phyloP scores from a whole-genome alignment of 805 yeast species.

The Candida jianshihensis region DNA sequence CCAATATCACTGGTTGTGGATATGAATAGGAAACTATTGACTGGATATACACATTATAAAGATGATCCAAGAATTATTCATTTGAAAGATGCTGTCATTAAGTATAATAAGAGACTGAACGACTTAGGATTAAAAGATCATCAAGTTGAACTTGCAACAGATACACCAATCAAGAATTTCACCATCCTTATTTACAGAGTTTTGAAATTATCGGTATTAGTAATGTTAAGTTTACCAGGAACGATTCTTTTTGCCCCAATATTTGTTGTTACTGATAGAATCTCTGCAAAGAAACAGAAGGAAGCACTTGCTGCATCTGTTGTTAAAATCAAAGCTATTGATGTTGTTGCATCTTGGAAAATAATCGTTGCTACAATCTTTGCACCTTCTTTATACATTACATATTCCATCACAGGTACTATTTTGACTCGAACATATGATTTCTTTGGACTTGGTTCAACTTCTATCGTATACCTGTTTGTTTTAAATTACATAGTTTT shows the following conservation, averaged over 20 bases:
- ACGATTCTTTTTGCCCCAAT: constrained; percentile 78
- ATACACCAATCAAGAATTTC: constrained; percentile 40
- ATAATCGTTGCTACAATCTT: constrained; percentile 74
- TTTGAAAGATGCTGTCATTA: constrained; percentile 54
- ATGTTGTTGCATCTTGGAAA: constrained; percentile 95
- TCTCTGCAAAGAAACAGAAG: constrained; percentile 64
- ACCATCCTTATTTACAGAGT: constrained; percentile 47
- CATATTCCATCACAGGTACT: constrained; percentile 54
- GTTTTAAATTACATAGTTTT: constrained; percentile 46
- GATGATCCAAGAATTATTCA: constrained; percentile 63
- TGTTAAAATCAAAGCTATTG: constrained; percentile 85
- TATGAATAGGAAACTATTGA: constrained; percentile 79
- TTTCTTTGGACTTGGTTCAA: constrained; percentile 9
- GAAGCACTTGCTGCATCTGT: constrained; percentile 85
- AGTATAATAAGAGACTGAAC: constrained; percentile 59
- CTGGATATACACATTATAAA: constrained; percentile 72
- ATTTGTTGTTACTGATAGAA: constrained; percentile 61
- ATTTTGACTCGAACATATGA: constrained; percentile 28
- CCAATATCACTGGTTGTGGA: constrained; percentile 79
- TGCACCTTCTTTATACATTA: constrained; percentile 77
- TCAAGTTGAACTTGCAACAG: constrained; percentile 51
- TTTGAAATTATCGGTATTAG: constrained; percentile 43
- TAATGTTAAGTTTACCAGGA: constrained; percentile 75
- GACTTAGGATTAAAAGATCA: constrained; percentile 65
- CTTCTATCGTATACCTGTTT: constrained; percentile 25